Percentiles rank a stretch among this genome's conserved stretches.
These are phyloP conservation scores for Gracilaria domingensis DNA, from an alignment of 23 red algal species.

Conservation along the genomic window DNA sequence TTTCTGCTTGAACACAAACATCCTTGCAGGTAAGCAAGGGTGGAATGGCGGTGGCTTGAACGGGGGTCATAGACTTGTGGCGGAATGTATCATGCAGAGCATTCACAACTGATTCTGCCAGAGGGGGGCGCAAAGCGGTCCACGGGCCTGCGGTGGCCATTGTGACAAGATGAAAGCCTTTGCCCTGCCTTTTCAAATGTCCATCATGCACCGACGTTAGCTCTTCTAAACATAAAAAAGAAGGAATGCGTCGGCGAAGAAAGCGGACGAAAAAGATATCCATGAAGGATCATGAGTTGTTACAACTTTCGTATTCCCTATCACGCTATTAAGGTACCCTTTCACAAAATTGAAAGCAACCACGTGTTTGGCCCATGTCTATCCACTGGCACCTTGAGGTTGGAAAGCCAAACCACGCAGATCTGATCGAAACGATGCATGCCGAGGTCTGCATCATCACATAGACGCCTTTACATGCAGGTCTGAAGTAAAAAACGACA, in stretches of 20 bases:
- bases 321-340: not conserved
- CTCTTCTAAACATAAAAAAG: too few relatives aligned
- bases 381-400: too few relatives aligned
- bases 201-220: too few relatives aligned
- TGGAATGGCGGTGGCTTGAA: conserved; percentile 94
- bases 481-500: too few relatives aligned
- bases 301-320: too few relatives aligned
- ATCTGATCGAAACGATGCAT: too few relatives aligned
- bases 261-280: too few relatives aligned
- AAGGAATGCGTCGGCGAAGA: not conserved
- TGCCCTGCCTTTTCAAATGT: too few relatives aligned
- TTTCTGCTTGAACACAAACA: conserved; percentile 92
- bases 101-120: conserved; percentile 1
- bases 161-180: not conserved
- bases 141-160: conserved; percentile 32
- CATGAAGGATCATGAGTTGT: too few relatives aligned
- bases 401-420: too few relatives aligned
- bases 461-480: too few relatives aligned
- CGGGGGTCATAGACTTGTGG: conserved; percentile 75
- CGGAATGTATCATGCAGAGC: conserved; percentile 15
- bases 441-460: too few relatives aligned
- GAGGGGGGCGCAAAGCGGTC: conserved; percentile 1
- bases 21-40: conserved; percentile 77
- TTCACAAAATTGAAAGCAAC: not conserved
- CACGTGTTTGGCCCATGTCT: conserved; percentile 14